Conservation (phyloP, 2,329 filamentous ascomycete species). For the Fusarium sambucinum region DNA sequence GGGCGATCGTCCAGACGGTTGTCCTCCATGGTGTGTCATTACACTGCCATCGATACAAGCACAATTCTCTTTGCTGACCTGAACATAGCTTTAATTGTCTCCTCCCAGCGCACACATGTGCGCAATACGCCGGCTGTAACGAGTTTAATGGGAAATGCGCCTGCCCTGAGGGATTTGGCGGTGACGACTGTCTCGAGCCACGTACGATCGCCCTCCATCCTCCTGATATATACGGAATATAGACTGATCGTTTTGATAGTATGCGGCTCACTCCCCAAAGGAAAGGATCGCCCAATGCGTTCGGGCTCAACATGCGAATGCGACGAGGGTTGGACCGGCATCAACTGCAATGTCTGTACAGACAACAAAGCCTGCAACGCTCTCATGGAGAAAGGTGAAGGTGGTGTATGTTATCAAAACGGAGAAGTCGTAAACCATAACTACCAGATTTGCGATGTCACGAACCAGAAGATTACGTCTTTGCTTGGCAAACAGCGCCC, state of each 20-base stretch:
- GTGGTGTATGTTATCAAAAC: conserved; percentile 91
- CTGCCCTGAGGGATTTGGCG: conserved; percentile 92
- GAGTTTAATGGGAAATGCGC: conserved; percentile 91
- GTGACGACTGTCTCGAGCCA: conserved; percentile 91
- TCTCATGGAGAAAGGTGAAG: conserved; percentile 84
- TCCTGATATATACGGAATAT: neutral
- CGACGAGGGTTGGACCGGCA: conserved; percentile 92
- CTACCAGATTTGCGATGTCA: conserved; percentile 98
- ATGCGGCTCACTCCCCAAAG: conserved; percentile 88
- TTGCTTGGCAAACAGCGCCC: conserved; percentile 87
- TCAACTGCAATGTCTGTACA: conserved; percentile 98
- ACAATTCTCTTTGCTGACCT: conserved; percentile 21
- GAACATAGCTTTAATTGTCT: conserved; percentile 92
- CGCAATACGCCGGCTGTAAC: conserved; percentile 91
- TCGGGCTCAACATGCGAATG: conserved; percentile 81
- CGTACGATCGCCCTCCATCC: conserved; percentile 58
- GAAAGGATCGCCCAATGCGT: conserved; percentile 81
- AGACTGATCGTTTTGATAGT: conserved; percentile 59
- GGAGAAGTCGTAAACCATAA: conserved; percentile 93
- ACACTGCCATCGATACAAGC: neutral
- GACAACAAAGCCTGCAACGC: conserved; percentile 86
- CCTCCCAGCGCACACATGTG: conserved; percentile 89
- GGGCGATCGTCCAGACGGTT: conserved; percentile 79
- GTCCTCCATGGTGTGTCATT: conserved; percentile 75
- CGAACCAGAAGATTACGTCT: conserved; percentile 91